Evolutionary conservation across 306 rosid genomes (phyloP).

Genomic region (Hippophae gyantsensis): DNA sequence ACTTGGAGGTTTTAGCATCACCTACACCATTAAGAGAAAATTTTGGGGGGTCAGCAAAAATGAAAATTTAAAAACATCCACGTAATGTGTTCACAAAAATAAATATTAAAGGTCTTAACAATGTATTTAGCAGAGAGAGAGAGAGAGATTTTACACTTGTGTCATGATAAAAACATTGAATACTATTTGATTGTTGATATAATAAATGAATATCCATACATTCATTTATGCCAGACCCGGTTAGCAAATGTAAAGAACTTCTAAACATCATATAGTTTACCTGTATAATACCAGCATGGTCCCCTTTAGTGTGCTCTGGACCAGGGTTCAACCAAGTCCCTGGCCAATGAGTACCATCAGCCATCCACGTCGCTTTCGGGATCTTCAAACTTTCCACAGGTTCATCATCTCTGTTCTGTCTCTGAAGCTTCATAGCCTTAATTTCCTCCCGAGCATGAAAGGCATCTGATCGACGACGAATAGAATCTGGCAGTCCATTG

Average conservation of each 20-base stretch:
- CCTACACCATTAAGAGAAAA: constrained; percentile 41
- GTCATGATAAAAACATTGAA: too few relatives aligned
- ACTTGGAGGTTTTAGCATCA: constrained; percentile 97
- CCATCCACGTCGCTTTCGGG: constrained; percentile 98
- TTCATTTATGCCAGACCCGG: background rate
- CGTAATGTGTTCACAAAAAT: too few relatives aligned
- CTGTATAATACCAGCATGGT: constrained; percentile 96
- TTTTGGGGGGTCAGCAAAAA: background rate
- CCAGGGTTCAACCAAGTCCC: constrained; percentile 84
- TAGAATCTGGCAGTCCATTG: constrained; percentile 86
- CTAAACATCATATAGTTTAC: constrained; percentile 29
- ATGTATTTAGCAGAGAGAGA: too few relatives aligned
- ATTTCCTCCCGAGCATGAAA: constrained; percentile 93
- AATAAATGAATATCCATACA: too few relatives aligned
- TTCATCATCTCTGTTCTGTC: constrained; percentile 69
- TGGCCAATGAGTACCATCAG: constrained; percentile 98
- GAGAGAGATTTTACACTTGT: too few relatives aligned
- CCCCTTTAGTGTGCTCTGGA: constrained; percentile 72
- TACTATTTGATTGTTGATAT: too few relatives aligned
- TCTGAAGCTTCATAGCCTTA: constrained; percentile 82
- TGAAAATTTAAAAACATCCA: too few relatives aligned
- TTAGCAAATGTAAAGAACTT: constrained; percentile 8
- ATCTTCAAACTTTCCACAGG: constrained; percentile 59
- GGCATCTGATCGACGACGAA: constrained; percentile 91
- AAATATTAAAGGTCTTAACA: too few relatives aligned